Conservation (phyloP, 768 basidiomycete genomes). For the Trametes cubensis region DNA sequence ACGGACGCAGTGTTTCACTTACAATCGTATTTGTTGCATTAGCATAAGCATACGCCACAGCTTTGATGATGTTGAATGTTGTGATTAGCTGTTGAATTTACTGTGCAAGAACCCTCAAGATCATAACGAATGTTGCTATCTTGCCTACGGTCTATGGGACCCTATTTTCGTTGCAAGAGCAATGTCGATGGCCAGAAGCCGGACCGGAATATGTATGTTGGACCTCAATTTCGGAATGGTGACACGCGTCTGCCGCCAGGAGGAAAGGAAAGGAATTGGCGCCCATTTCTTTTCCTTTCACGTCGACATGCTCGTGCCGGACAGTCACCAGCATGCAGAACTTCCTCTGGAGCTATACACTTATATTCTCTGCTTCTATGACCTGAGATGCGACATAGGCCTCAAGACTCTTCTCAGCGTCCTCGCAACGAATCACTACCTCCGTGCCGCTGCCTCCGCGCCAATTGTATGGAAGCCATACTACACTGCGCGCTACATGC, state of each 20-base stretch:
- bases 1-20: constrained; percentile 7
- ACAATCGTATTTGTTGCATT: too few relatives aligned
- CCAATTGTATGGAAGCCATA: constrained; percentile 54
- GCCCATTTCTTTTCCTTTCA: not conserved
- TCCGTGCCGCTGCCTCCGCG: constrained; percentile 48
- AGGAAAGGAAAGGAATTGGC: too few relatives aligned
- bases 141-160: too few relatives aligned
- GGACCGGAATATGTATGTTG: too few relatives aligned
- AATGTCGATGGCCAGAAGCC: too few relatives aligned
- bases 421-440: constrained; percentile 39
- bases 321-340: not conserved
- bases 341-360: constrained; percentile 42
- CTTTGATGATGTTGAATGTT: too few relatives aligned
- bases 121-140: too few relatives aligned
- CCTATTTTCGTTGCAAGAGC: not conserved
- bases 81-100: too few relatives aligned
- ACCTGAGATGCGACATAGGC: constrained; percentile 24
- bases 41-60: too few relatives aligned
- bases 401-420: constrained; percentile 44
- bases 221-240: not conserved
- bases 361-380: constrained; percentile 39
- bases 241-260: not conserved
- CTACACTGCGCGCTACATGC: constrained; percentile 52
- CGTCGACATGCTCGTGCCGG: not conserved
- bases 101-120: too few relatives aligned